Evolutionary conservation across 208 protist species (phyloP).

Genomic region (Trypanosoma caninum): DNA sequence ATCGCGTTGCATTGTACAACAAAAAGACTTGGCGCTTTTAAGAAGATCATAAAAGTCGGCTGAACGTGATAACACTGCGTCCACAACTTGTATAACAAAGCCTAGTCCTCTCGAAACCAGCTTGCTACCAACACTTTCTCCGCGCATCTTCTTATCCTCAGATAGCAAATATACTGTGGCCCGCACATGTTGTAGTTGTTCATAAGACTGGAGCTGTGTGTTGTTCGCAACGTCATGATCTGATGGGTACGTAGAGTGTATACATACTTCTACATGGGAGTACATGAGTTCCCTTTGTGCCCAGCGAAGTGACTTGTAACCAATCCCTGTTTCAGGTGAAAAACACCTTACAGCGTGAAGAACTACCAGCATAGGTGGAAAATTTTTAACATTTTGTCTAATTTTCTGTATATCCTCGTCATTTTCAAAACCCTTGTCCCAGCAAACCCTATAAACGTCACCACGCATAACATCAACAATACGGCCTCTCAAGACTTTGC

Average conservation of each 20-base stretch:
- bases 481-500: slow-evolving; percentile 16
- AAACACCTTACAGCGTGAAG: slow-evolving; percentile 49
- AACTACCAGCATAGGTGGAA: slow-evolving; percentile 29
- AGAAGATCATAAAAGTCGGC: slow-evolving; percentile 29
- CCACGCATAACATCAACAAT: slow-evolving; percentile 50
- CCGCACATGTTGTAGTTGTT: slow-evolving; percentile 36
- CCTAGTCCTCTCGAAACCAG: slow-evolving; percentile 27
- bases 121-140: slow-evolving; percentile 17
- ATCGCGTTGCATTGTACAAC: not conserved
- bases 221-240: slow-evolving; percentile 55
- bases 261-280: slow-evolving; percentile 32
- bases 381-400: not conserved
- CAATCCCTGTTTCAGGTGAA: slow-evolving; percentile 19
- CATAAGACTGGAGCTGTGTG: slow-evolving; percentile 39
- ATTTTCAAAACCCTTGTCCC: slow-evolving; percentile 7
- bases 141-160: not conserved
- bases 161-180: slow-evolving; percentile 5
- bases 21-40: not conserved
- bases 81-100: slow-evolving; percentile 29
- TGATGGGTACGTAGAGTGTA: slow-evolving; percentile 39
- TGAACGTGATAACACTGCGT: slow-evolving; percentile 35
- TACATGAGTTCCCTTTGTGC: slow-evolving; percentile 37
- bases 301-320: slow-evolving; percentile 42
- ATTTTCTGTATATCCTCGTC: not conserved
- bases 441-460: slow-evolving; percentile 53